These are phyloP conservation scores for Alternaria incomplexa DNA, from an alignment of 2,329 filamentous ascomycete species.

Conservation along the genomic window DNA sequence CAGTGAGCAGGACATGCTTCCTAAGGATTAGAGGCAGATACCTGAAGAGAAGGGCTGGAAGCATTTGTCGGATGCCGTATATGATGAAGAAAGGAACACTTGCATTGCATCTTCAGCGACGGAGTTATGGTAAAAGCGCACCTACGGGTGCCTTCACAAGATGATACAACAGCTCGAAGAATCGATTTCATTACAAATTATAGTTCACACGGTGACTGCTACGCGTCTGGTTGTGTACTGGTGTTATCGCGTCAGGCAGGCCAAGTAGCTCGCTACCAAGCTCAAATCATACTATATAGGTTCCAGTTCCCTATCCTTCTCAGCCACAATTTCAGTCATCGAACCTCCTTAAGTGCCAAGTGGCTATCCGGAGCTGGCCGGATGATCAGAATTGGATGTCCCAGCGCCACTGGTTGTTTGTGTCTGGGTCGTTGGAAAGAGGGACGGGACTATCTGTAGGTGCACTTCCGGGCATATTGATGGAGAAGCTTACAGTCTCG, in stretches of 20 bases:
- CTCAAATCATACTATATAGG: neutral
- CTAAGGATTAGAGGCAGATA: constrained; percentile 27
- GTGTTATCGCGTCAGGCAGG: neutral
- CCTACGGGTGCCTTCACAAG: neutral
- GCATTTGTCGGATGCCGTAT: neutral
- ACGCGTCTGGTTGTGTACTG: too few relatives aligned
- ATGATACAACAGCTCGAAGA: neutral
- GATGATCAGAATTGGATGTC: too few relatives aligned
- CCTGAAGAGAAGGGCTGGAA: too few relatives aligned
- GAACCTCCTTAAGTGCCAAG: too few relatives aligned
- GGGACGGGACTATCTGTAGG: too few relatives aligned
- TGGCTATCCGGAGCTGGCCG: too few relatives aligned
- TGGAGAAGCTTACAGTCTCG: too few relatives aligned
- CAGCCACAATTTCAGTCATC: too few relatives aligned
- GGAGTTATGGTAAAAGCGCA: constrained; percentile 29
- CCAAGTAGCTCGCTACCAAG: neutral
- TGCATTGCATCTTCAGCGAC: constrained; percentile 30
- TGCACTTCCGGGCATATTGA: too few relatives aligned
- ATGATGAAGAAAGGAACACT: neutral
- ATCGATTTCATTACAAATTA: neutral
- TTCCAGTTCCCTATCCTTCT: too few relatives aligned
- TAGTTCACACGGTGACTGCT: neutral
- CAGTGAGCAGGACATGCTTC: constrained; percentile 45
- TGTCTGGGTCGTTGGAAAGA: too few relatives aligned
- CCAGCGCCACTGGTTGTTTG: too few relatives aligned